Evolutionary conservation across 2,329 filamentous ascomycete species (phyloP).

Genomic region (Endoconidiophora laricicola): DNA sequence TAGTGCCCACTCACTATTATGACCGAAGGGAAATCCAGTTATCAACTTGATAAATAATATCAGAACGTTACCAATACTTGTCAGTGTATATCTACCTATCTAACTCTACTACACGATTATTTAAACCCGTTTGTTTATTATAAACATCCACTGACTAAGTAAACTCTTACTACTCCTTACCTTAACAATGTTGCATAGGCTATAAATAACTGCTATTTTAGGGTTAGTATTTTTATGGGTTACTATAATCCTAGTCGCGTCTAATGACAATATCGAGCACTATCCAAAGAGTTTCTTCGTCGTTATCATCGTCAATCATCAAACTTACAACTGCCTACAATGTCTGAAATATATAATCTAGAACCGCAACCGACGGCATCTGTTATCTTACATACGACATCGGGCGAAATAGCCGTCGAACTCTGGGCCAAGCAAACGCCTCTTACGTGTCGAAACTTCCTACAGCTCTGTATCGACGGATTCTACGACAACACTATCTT

Average conservation of each 20-base stretch:
- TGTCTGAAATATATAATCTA: conserved; percentile 87
- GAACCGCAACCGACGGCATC: conserved; percentile 84
- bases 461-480: conserved; percentile 85
- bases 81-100: too few relatives aligned
- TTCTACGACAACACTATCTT: conserved; percentile 93
- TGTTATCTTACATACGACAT: conserved; percentile 74
- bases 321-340: conserved; percentile 21
- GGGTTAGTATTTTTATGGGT: not conserved
- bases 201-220: not conserved
- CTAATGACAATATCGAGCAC: not conserved
- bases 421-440: conserved; percentile 92
- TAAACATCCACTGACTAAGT: too few relatives aligned
- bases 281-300: not conserved
- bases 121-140: too few relatives aligned
- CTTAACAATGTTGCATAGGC: too few relatives aligned
- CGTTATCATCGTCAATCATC: not conserved
- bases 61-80: too few relatives aligned
- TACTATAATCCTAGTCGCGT: not conserved
- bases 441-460: conserved; percentile 81
- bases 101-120: too few relatives aligned
- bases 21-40: too few relatives aligned
- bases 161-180: too few relatives aligned
- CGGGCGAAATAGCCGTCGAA: conserved; percentile 77
- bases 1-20: too few relatives aligned
- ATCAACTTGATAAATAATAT: too few relatives aligned